Evolutionary conservation across 2,329 filamentous ascomycete genomes (phyloP).

Genomic region (Rasamsonia emersonii): DNA sequence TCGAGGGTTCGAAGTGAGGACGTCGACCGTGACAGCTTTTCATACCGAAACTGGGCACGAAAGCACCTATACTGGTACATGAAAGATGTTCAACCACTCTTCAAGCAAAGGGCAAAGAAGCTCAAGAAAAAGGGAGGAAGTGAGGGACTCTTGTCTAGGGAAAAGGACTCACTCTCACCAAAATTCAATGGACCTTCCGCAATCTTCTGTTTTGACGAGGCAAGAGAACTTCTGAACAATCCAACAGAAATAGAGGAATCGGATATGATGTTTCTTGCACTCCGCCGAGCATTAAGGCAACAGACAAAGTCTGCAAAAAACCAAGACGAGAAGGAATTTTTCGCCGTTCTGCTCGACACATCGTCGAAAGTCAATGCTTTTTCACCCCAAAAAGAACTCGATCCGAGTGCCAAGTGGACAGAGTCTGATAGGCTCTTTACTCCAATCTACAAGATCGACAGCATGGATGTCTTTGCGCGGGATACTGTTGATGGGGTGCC

Average conservation of each 20-base stretch:
- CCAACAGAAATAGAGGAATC: too few species aligned
- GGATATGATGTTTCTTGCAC: neutral
- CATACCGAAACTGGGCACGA: too few species aligned
- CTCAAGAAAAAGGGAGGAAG: too few species aligned
- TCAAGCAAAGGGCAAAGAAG: too few species aligned
- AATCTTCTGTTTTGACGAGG: neutral
- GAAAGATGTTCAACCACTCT: too few species aligned
- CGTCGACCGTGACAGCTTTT: too few species aligned
- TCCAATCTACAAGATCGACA: slow-evolving; percentile 2
- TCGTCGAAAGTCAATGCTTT: neutral
- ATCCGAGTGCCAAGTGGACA: slow-evolving; percentile 1
- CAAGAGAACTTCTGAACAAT: neutral
- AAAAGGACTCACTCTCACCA: too few species aligned
- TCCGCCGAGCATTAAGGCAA: neutral
- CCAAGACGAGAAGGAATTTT: neutral
- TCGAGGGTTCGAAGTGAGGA: neutral
- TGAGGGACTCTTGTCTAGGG: too few species aligned
- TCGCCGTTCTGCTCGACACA: neutral
- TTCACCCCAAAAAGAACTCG: neutral
- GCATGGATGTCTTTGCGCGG: slow-evolving; percentile 1
- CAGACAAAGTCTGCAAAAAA: neutral
- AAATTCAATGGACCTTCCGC: neutral
- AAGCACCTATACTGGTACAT: too few species aligned
- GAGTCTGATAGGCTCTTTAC: too few species aligned
- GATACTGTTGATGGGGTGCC: neutral